Evolutionary conservation across 805 yeast genomes (phyloP), one percentile per base, ranked within the genome.

Genomic region (Jamesozyma piceae): DNA sequence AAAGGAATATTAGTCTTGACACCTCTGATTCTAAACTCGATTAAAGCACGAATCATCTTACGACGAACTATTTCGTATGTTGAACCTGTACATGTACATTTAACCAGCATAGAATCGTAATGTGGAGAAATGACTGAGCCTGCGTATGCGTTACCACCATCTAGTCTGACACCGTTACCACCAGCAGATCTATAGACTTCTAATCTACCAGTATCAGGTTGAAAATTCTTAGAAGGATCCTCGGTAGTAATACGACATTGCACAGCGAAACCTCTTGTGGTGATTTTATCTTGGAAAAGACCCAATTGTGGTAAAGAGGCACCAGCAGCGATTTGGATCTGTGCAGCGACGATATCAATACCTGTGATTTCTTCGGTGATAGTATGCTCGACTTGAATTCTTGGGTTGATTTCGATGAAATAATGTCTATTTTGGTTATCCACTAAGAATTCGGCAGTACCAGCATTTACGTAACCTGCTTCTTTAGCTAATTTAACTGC

Each of bases 231-330:
- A 41, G 95, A 63, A 11, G 98, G 97, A 63, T 90, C 98, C 67
- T 92, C 98, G 40, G 98, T 90, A 45, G 97, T 90, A 71, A 92
- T 92, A 74, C 98, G 88, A 73, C 98, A 90, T 72, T 92, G 98
- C 55, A 92, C 92, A 31, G 98, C 97, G 62, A 89, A 90, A 18
- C 99, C 99, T 61, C 97, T 78, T 39, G 95, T 82, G 44, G 96
- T 84, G 68, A 92, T 87, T 62, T 83, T 82, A 66, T 90, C 96
- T 70, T 92, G 98, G 53, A 89, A 71, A 49, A 92, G 73, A 17
- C 97, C 97, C 55, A 92, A 73, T 63, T 92, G 95, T 54, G 78
- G 82, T 55, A 92, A 74, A 2, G 95, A 76, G 26, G 98, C 98
- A 58, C 98, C 98, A 2, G 97, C 97, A 37, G 97, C 97, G 58